Evolutionary conservation across 78 protist genomes (phyloP).

Genomic region (Polysphondylium violaceum): DNA sequence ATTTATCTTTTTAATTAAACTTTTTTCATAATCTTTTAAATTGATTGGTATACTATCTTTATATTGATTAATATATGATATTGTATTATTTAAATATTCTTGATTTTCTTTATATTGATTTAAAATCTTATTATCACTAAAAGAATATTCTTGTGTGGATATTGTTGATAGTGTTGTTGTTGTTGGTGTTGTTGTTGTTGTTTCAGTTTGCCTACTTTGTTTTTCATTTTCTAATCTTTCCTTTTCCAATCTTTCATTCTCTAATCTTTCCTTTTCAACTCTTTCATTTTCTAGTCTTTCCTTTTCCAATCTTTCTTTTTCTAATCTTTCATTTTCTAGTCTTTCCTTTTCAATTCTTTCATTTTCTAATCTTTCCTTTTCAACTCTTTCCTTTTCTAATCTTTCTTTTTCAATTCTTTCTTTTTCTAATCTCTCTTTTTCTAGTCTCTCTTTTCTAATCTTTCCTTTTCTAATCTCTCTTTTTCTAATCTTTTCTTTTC

Average conservation of each 20-base stretch:
- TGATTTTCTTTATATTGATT: neutral
- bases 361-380: neutral
- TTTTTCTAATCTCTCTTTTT: neutral
- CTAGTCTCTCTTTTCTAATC: neutral
- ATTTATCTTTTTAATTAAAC: neutral
- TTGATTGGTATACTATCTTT: neutral
- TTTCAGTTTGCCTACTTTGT: neutral
- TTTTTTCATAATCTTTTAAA: neutral
- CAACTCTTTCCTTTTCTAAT: neutral
- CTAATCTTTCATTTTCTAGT: neutral
- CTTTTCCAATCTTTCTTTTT: neutral
- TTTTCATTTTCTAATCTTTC: neutral
- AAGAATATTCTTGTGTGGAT: neutral
- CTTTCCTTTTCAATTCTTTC: neutral
- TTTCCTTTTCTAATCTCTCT: neutral
- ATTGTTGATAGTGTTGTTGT: neutral
- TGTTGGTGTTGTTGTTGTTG: neutral
- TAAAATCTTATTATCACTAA: neutral
- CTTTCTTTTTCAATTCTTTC: neutral
- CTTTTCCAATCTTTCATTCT: slow-evolving; percentile 1
- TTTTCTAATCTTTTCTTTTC: neutral
- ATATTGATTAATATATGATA: neutral
- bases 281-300: neutral
- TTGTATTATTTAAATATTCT: neutral
- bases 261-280: neutral